These are phyloP conservation scores for Colletotrichum sidae DNA, from an alignment of 2,329 filamentous ascomycete species.

Conservation along the genomic window DNA sequence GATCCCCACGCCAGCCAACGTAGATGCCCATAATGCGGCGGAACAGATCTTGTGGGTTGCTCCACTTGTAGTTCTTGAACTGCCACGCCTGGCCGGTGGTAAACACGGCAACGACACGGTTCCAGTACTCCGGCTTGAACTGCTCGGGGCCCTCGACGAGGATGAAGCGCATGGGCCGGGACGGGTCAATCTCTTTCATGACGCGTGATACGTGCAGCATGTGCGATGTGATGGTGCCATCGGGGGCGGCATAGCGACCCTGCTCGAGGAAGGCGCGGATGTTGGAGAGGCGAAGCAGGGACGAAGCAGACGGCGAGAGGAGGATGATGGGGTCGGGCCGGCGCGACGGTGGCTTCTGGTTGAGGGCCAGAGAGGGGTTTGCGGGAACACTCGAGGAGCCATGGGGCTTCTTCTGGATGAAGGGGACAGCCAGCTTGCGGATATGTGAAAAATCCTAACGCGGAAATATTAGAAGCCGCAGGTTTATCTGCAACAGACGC, in stretches of 20 bases:
- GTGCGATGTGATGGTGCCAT: constrained; percentile 76
- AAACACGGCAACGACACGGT: constrained; percentile 93
- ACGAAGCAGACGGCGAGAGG: constrained; percentile 94
- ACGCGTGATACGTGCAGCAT: constrained; percentile 88
- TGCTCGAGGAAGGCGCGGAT: constrained; percentile 93
- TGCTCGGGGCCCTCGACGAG: constrained; percentile 92
- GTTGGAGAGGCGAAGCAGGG: constrained; percentile 93
- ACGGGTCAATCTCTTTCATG: constrained; percentile 77
- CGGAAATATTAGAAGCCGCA: not conserved
- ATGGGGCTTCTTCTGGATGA: constrained; percentile 73
- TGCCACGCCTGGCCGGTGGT: constrained; percentile 98
- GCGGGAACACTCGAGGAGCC: constrained; percentile 52
- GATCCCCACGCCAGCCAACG: constrained; percentile 91
- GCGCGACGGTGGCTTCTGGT: constrained; percentile 62
- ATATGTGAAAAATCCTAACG: constrained; percentile 91
- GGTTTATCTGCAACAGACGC: not conserved
- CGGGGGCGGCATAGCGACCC: constrained; percentile 83
- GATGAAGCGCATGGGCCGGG: constrained; percentile 88
- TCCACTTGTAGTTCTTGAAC: constrained; percentile 99
- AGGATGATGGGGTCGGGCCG: constrained; percentile 90
- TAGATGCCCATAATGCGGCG: constrained; percentile 88
- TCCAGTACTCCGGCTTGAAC: constrained; percentile 99
- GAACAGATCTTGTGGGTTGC: constrained; percentile 88
- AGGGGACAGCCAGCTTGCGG: constrained; percentile 83
- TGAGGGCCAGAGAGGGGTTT: constrained; percentile 62